These are phyloP conservation scores for Mycena epipterygia DNA, from an alignment of 768 basidiomycete species.

Conservation along the genomic window DNA sequence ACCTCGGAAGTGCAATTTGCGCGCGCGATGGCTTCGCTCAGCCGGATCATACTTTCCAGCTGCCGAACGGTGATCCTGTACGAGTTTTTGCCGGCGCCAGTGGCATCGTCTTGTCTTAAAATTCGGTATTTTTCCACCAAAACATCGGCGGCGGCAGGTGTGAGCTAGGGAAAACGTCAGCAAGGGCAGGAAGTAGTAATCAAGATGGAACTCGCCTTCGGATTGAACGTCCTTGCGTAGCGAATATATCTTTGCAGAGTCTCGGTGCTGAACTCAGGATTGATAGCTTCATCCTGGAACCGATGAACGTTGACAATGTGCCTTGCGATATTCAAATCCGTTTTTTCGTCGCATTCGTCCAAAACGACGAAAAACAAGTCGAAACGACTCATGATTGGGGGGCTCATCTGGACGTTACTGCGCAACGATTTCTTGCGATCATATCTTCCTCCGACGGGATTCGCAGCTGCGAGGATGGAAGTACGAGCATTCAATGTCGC, in stretches of 20 bases:
- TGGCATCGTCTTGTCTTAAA: conserved; percentile 92
- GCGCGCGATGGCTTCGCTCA: conserved; percentile 96
- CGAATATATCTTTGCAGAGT: conserved; percentile 96
- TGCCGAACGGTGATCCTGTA: conserved; percentile 99
- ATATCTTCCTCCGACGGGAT: conserved; percentile 97
- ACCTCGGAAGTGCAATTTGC: conserved; percentile 97
- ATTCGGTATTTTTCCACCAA: conserved; percentile 96
- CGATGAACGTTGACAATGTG: conserved; percentile 99
- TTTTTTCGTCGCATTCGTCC: conserved; percentile 95
- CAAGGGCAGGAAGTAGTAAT: conserved; percentile 4
- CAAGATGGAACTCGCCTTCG: conserved; percentile 73
- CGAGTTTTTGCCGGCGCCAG: conserved; percentile 89
- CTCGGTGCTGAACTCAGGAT: conserved; percentile 98
- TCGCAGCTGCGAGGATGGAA: conserved; percentile 97
- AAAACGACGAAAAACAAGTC: conserved; percentile 98
- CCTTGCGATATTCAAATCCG: conserved; percentile 92
- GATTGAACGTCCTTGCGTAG: conserved; percentile 97
- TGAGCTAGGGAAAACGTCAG: conserved; percentile 69
- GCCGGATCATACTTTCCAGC: conserved; percentile 97
- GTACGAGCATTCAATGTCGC: conserved; percentile 98
- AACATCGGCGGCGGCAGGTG: conserved; percentile 91
- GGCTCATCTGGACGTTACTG: conserved; percentile 96
- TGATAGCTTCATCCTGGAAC: conserved; percentile 93
- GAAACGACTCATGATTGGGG: conserved; percentile 99
- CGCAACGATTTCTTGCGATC: conserved; percentile 93